These are phyloP conservation scores for Talaromyces proteolyticus DNA, from an alignment of 495 filamentous ascomycete genomes.

Conservation along the genomic window DNA sequence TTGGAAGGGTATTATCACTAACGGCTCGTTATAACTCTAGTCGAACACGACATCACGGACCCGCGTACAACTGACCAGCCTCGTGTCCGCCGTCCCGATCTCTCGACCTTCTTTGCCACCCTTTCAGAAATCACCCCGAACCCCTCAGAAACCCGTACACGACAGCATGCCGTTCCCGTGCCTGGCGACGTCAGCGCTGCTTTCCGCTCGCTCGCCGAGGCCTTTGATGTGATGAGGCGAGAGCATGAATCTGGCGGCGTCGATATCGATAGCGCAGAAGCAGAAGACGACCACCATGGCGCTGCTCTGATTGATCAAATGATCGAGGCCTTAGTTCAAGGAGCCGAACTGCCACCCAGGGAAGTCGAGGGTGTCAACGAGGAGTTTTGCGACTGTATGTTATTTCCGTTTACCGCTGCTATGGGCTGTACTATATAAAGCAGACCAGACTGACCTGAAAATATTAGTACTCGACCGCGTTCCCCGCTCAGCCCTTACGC, in stretches of 20 bases:
- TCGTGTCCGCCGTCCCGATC: constrained; percentile 64
- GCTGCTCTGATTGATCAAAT: constrained; percentile 53
- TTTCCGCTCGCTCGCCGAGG: constrained; percentile 57
- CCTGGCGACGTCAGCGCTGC: constrained; percentile 65
- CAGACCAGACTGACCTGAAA: too few species aligned
- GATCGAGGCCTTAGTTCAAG: constrained; percentile 53
- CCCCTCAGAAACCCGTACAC: constrained; percentile 30
- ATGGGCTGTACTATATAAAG: too few species aligned
- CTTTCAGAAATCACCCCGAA: constrained; percentile 59
- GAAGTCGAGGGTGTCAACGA: constrained; percentile 72
- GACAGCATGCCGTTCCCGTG: constrained; percentile 60
- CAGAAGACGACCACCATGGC: constrained; percentile 8
- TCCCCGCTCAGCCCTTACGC: constrained; percentile 58
- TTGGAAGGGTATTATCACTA: too few species aligned
- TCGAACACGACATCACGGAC: constrained; percentile 70
- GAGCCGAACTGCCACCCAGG: constrained; percentile 60
- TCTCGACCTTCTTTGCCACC: constrained; percentile 80
- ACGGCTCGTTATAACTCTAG: too few species aligned
- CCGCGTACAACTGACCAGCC: constrained; percentile 26
- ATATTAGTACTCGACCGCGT: constrained; percentile 67
- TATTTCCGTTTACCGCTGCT: background rate
- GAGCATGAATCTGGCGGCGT: constrained; percentile 17
- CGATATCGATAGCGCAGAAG: constrained; percentile 10
- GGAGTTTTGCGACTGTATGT: constrained; percentile 64
- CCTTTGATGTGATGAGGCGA: constrained; percentile 41